phyloP scores from a whole-genome alignment of 2,329 filamentous ascomycete species.

The Alternaria metachromatica region DNA sequence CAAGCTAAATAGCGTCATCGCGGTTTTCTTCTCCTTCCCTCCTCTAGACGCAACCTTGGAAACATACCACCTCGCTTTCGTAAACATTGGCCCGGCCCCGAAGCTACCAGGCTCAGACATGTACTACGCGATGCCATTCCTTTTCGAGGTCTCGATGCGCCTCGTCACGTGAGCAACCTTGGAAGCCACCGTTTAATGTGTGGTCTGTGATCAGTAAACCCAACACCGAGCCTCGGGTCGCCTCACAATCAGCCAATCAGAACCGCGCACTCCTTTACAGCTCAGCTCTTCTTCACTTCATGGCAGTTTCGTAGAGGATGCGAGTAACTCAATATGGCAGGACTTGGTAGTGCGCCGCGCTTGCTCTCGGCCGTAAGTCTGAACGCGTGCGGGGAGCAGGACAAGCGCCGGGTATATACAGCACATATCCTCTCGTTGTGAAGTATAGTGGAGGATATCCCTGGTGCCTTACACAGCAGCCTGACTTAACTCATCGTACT shows the following conservation, averaged over 20 bases:
- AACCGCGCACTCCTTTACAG: not conserved
- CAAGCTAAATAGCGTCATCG: not conserved
- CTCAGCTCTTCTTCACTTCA: not conserved
- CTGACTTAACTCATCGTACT: not conserved
- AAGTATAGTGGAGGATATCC: not conserved
- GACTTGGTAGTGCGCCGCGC: not conserved
- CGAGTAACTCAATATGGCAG: not conserved
- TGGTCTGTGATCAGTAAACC: constrained; percentile 8
- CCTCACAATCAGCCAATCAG: not conserved
- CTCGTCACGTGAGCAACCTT: not conserved
- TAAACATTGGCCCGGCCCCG: not conserved
- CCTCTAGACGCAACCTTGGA: too few relatives aligned
- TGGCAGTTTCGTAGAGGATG: not conserved
- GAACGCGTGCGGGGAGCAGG: not conserved
- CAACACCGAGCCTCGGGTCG: not conserved
- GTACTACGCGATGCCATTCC: not conserved
- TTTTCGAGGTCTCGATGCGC: not conserved
- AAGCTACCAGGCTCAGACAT: not conserved
- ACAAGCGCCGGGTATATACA: not conserved
- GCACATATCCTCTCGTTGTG: not conserved
- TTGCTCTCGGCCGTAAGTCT: not conserved
- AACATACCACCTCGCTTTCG: not conserved
- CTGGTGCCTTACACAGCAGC: not conserved
- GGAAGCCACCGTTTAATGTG: not conserved
- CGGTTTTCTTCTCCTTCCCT: not conserved